Base-by-base conservation (phyloP, 805 yeast genomes). In the Teunomyces cretensis region DNA sequence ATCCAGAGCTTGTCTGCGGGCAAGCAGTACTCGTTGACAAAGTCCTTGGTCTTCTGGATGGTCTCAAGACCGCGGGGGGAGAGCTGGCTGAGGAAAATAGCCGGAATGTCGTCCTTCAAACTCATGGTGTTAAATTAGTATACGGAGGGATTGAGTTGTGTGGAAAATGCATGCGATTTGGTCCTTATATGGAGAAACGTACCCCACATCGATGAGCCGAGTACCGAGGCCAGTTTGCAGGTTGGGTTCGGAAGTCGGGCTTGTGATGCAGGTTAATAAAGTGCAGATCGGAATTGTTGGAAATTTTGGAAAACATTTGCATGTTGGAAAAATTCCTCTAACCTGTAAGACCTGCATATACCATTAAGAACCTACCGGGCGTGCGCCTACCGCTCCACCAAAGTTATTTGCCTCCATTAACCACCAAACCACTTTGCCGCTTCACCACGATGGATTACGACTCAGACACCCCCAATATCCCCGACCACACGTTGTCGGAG, bases 401-500 rank as follows among this genome's bases (percentile, higher is more conserved):
- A 22, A n/a, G n/a, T n/a, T n/a, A n/a, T n/a, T n/a, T n/a, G n/a
- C n/a, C n/a, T n/a, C n/a, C n/a, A n/a, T n/a, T n/a, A 19, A 19
- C 22, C 22, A 12, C 9, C 19, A 24, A 12, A 6, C 22, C n/a
- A 13, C n/a, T 31, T 40, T 40, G 9, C 41, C 22, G 22, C 3
- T 19, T 19, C 32, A 26, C 12, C 28, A 39, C 41, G 35, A 51
- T 51, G 48, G 72, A 64, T 22, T 62, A 62, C 42, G 73, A 69
- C 19, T 71, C 80, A 36, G 83, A 76, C 48, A 68, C 78, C 28
- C 74, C 79, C 33, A 76, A 79, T 55, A 79, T 88, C 22, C 98
- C 98, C 24, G 90, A 91, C 62, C 85, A 86, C 68, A 76, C 74
- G 54, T 78, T 91, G 31, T 84, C 96, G n/a, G 91, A 89, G 60